Evolutionary conservation across 2,329 filamentous ascomycete genomes (phyloP).

Genomic region (Madurella fahalii): DNA sequence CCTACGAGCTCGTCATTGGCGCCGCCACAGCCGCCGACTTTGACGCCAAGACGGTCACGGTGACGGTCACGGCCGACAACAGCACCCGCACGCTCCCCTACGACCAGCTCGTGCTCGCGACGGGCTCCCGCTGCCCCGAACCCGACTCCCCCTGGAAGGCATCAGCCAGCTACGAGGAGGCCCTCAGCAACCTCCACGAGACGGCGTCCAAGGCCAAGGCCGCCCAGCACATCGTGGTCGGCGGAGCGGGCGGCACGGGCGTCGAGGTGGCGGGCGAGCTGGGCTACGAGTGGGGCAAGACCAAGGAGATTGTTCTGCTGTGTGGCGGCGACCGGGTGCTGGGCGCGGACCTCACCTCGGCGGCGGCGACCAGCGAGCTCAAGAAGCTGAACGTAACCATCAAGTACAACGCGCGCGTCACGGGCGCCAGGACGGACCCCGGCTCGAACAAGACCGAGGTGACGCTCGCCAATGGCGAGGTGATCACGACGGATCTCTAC

Average conservation of each 20-base stretch:
- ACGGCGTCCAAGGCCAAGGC: conserved; percentile 39
- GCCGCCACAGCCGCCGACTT: conserved; percentile 41
- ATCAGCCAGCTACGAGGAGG: conserved; percentile 43
- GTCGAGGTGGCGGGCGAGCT: conserved; percentile 55
- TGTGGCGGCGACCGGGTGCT: conserved; percentile 40
- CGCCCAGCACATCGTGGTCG: conserved; percentile 53
- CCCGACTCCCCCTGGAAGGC: conserved; percentile 50
- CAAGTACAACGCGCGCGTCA: conserved; percentile 39
- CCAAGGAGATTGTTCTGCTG: conserved; percentile 48
- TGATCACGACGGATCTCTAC: conserved; percentile 45
- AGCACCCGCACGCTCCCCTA: conserved; percentile 39
- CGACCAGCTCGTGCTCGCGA: conserved; percentile 56
- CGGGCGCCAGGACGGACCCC: conserved; percentile 29
- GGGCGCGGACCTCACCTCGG: conserved; percentile 41
- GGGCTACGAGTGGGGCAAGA: conserved; percentile 44
- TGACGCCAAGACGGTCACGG: conserved; percentile 42
- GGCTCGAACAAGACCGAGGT: conserved; percentile 47
- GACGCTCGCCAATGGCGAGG: conserved; percentile 43
- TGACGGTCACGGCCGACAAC: conserved; percentile 31
- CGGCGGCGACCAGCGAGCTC: conserved; percentile 46
- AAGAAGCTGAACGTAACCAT: conserved; percentile 50
- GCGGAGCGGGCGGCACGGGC: conserved; percentile 53
- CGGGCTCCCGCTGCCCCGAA: conserved; percentile 44
- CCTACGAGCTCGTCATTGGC: conserved; percentile 51
- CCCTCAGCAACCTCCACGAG: conserved; percentile 37